Evolutionary conservation across 163 green algal genomes (phyloP).

Genomic region (Trebouxiophyceae sp.): DNA sequence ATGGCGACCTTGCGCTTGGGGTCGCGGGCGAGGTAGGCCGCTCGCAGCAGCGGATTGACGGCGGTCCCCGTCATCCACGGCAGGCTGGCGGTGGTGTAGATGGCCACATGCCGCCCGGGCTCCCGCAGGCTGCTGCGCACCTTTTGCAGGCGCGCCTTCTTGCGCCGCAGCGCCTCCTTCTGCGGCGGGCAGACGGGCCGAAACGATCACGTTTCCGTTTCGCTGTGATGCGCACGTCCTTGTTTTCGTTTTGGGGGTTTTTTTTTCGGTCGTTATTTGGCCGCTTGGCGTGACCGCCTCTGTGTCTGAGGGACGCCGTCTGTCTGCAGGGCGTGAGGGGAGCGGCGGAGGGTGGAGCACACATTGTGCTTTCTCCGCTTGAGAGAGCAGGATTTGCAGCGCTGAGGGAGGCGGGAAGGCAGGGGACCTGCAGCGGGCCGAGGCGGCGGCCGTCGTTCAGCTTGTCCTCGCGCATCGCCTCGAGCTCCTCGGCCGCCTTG

Average conservation of each 20-base stretch:
- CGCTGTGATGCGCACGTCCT: too few species aligned
- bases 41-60: slow-evolving; percentile 92
- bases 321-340: too few species aligned
- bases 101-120: slow-evolving; percentile 68
- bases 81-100: slow-evolving; percentile 91
- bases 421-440: not conserved
- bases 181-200: not conserved
- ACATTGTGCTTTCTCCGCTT: too few species aligned
- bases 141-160: slow-evolving; percentile 5
- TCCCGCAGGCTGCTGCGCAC: slow-evolving; percentile 49
- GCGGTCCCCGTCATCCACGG: slow-evolving; percentile 96
- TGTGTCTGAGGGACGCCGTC: too few species aligned
- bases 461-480: not conserved
- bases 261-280: too few species aligned
- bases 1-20: slow-evolving; percentile 3
- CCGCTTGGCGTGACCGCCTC: too few species aligned
- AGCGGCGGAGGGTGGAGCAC: too few species aligned
- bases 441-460: not conserved
- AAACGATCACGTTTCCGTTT: too few species aligned
- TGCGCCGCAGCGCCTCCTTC: slow-evolving; percentile 2
- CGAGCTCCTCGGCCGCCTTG: not conserved
- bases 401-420: too few species aligned
- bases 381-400: too few species aligned
- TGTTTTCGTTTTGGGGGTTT: too few species aligned
- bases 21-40: slow-evolving; percentile 70